phyloP scores from a whole-genome alignment of 495 filamentous ascomycete species.

The Penicillium longicatenatum region DNA sequence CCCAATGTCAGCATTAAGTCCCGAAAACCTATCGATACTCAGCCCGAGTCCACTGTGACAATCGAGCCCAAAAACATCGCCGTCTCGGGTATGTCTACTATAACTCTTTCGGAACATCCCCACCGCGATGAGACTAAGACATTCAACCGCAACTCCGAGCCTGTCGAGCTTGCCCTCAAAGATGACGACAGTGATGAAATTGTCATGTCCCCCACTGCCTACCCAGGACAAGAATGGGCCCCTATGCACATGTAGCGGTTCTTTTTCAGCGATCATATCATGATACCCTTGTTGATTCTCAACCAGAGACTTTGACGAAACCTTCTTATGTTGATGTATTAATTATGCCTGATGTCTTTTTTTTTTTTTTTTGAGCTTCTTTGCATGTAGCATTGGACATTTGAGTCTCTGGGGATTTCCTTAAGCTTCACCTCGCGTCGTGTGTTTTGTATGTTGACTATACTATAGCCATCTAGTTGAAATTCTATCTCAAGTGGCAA shows the following conservation, averaged over 20 bases:
- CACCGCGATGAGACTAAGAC: slow-evolving; percentile 26
- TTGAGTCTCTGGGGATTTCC: neutral
- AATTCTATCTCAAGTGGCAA: neutral
- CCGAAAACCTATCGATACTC: slow-evolving; percentile 10
- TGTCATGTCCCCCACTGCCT: slow-evolving; percentile 75
- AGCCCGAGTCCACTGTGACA: neutral
- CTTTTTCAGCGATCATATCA: slow-evolving; percentile 13
- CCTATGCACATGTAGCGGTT: slow-evolving; percentile 41
- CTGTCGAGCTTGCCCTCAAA: slow-evolving; percentile 42
- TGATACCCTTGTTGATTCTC: slow-evolving; percentile 18
- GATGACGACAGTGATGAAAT: slow-evolving; percentile 58
- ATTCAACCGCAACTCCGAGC: slow-evolving; percentile 25
- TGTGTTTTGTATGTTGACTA: neutral
- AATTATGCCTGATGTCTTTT: neutral
- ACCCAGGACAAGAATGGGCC: slow-evolving; percentile 83
- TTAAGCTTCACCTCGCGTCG: neutral
- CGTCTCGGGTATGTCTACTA: slow-evolving; percentile 9
- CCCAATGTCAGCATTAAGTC: slow-evolving; percentile 11
- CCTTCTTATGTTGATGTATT: neutral
- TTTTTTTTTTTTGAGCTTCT: neutral
- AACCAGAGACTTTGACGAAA: neutral
- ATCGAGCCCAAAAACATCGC: slow-evolving; percentile 9
- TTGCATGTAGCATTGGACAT: neutral
- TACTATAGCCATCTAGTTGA: neutral
- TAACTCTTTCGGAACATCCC: slow-evolving; percentile 24